Evolutionary conservation across 148 eudicot genomes (phyloP), one percentile per base, ranked within the genome.

Genomic region (Rhododendron griersonianum): DNA sequence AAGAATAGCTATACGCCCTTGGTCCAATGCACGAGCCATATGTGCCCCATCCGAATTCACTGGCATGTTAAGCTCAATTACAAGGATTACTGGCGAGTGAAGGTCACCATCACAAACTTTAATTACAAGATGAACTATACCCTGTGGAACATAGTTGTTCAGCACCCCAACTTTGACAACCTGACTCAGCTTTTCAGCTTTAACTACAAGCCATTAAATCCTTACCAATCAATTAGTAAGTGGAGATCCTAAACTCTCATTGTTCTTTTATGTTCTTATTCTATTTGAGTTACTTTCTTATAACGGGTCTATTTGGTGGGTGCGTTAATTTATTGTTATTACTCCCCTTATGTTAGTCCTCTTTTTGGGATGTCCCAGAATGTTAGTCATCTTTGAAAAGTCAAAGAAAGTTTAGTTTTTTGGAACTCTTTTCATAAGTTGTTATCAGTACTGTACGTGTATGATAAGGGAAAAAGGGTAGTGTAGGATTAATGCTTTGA

Each of bases 131-230:
- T 92, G 94, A 92, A 92, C 87, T 92, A 92, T 30, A 80, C 93
- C 11, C 87, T 84, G 87, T 92, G 94, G 94, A 92, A 91, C 84
- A 47, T 92, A 78, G 93, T 92, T 35, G 90, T 88, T 59, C 94
- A 92, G 81, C 94, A 92, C 80, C 93, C 94, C 78, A 92, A 92
- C 88, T 89, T 92, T 28, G 93, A 90, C 85, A 92, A 92, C 51
- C 83, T 91, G 30, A 92, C 94, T 69, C 88, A 92, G 85, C 51
- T 84, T 71, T 91, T 92, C 92, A 92, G 92, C 86, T 91, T 92
- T 83, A 89, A 90, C 84, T 92, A 92, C 92, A 92, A 92, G 85
- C 92, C 92, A 6, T 85, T 91, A 71, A 89, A 81, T 77, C 93
- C 93, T 59, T 91, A 91, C 80, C 33, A 53, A 45, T 15, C 86